phyloP scores from a whole-genome alignment of 495 filamentous ascomycete species.

The Evernia prunastri region DNA sequence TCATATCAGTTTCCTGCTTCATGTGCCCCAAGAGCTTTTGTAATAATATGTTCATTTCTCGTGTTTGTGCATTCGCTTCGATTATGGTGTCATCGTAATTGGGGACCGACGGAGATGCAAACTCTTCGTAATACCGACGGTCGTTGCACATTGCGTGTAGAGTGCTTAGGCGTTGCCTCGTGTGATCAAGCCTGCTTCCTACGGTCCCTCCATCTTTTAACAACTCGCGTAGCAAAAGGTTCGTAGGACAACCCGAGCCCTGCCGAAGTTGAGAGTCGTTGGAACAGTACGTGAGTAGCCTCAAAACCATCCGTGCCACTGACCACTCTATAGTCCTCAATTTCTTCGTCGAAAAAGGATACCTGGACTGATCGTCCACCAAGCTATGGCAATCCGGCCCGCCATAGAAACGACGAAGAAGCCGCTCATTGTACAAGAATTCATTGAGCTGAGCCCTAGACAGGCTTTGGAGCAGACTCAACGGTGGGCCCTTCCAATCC shows the following conservation, averaged over 20 bases:
- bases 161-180: constrained; percentile 1
- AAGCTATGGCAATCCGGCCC: constrained; percentile 9
- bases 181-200: neutral
- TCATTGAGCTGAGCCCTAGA: constrained; percentile 16
- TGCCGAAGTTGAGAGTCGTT: neutral
- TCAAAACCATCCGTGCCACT: constrained; percentile 20
- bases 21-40: constrained; percentile 6
- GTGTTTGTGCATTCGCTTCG: neutral
- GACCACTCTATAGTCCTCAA: constrained; percentile 26
- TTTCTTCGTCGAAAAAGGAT: constrained; percentile 18
- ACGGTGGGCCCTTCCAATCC: constrained; percentile 20
- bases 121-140: constrained; percentile 1
- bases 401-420: constrained; percentile 20
- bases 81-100: constrained; percentile 12
- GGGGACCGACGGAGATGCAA: constrained; percentile 19
- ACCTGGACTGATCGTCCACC: neutral
- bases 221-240: neutral
- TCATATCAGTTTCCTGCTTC: neutral
- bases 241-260: neutral
- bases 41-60: constrained; percentile 13
- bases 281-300: constrained; percentile 16
- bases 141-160: constrained; percentile 5
- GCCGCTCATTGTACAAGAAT: constrained; percentile 7
- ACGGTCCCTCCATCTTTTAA: neutral
- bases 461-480: constrained; percentile 21